phyloP scores from a whole-genome alignment of 768 basidiomycete genomes.

The Tylopilus felleus region DNA sequence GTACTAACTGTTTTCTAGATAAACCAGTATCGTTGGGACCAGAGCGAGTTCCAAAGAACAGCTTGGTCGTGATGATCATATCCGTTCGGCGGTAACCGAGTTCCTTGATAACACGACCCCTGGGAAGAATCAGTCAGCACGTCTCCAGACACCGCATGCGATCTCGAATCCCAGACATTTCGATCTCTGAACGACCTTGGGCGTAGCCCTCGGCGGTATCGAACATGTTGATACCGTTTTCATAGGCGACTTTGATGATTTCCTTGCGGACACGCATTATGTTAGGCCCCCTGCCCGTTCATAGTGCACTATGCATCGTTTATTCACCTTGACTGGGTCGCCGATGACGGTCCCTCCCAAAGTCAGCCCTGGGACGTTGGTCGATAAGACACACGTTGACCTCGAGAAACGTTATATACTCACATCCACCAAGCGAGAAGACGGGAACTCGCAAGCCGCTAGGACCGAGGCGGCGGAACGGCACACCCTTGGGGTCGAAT shows the following conservation, averaged over 20 bases:
- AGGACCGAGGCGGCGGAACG: slow-evolving; percentile 41
- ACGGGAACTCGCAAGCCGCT: slow-evolving; percentile 49
- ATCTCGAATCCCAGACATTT: slow-evolving; percentile 37
- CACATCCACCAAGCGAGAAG: slow-evolving; percentile 52
- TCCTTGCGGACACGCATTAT: slow-evolving; percentile 31
- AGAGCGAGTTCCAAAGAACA: slow-evolving; percentile 52
- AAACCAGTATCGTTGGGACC: slow-evolving; percentile 43
- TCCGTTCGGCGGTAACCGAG: slow-evolving; percentile 49
- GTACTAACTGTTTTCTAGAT: slow-evolving; percentile 31
- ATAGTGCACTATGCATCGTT: background rate
- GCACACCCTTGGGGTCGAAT: slow-evolving; percentile 39
- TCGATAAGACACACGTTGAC: background rate
- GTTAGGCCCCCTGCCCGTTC: background rate
- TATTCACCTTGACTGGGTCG: slow-evolving; percentile 48
- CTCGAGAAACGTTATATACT: background rate
- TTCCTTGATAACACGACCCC: slow-evolving; percentile 54
- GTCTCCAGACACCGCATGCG: background rate
- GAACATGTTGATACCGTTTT: slow-evolving; percentile 50
- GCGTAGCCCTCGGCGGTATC: slow-evolving; percentile 46
- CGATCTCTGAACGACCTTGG: slow-evolving; percentile 47
- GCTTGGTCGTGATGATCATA: slow-evolving; percentile 52
- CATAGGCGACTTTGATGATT: slow-evolving; percentile 52
- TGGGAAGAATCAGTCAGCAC: slow-evolving; percentile 6
- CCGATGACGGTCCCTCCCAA: slow-evolving; percentile 46
- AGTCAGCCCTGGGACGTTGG: slow-evolving; percentile 37